phyloP scores from a whole-genome alignment of 1,284 basidiomycete genomes.

The Hemileia vastatrix region DNA sequence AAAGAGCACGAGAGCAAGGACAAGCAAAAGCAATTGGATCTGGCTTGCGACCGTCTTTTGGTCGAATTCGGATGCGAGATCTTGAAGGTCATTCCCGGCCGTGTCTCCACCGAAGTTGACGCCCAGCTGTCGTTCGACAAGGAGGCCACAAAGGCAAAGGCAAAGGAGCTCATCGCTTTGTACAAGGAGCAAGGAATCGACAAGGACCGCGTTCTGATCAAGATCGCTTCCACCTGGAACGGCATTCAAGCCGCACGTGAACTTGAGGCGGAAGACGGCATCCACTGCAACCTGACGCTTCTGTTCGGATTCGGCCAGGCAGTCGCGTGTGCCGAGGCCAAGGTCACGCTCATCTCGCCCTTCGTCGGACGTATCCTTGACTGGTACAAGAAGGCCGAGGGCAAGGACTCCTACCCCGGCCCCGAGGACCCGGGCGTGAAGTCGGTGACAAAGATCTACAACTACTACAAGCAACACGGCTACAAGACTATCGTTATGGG shows the following conservation, averaged over 20 bases:
- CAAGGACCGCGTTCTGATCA: conserved; percentile 63
- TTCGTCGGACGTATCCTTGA: conserved; percentile 98
- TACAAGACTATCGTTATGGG: conserved; percentile 99
- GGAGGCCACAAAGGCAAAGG: conserved; percentile 77
- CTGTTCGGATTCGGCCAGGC: conserved; percentile 97
- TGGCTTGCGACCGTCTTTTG: conserved; percentile 79
- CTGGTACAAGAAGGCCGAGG: conserved; percentile 84
- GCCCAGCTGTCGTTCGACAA: conserved; percentile 94
- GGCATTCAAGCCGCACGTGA: conserved; percentile 97
- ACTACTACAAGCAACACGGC: conserved; percentile 97
- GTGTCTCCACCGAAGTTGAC: conserved; percentile 98
- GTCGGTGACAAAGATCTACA: conserved; percentile 91
- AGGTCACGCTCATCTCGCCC: conserved; percentile 94
- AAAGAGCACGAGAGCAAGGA: conserved; percentile 62
- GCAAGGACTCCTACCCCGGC: conserved; percentile 68
- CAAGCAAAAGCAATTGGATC: conserved; percentile 60
- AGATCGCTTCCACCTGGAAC: conserved; percentile 96
- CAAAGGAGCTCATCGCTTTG: conserved; percentile 77
- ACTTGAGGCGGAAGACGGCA: conserved; percentile 80
- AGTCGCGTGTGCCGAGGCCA: conserved; percentile 94
- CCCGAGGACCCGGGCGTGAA: conserved; percentile 89
- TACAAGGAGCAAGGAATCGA: conserved; percentile 82
- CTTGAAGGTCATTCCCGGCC: conserved; percentile 85
- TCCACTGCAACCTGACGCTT: conserved; percentile 97
- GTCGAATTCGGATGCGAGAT: conserved; percentile 96